phyloP scores from a whole-genome alignment of 2,329 filamentous ascomycete genomes.

The Zalaria sp. region DNA sequence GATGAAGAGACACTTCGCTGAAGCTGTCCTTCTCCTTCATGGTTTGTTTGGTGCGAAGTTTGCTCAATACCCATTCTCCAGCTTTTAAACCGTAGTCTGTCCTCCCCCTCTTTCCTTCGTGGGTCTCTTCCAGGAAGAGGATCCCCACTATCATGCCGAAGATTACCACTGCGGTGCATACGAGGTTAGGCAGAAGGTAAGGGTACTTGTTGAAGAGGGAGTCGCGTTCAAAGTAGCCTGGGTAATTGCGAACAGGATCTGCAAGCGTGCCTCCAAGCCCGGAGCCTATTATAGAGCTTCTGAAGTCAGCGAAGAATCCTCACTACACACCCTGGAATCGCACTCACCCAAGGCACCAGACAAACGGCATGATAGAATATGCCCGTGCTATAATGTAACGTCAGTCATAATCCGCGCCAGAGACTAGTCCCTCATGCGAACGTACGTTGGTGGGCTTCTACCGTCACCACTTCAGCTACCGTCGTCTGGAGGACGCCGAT shows the following conservation, averaged over 20 bases:
- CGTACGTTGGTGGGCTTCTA: conserved; percentile 83
- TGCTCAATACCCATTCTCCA: conserved; percentile 51
- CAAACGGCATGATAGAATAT: conserved; percentile 94
- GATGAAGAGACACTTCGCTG: conserved; percentile 45
- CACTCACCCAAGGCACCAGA: conserved; percentile 82
- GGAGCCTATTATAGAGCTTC: conserved; percentile 77
- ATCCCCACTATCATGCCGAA: conserved; percentile 66
- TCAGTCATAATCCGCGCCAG: conserved; percentile 1
- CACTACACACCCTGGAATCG: conserved; percentile 7
- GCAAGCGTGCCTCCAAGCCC: conserved; percentile 84
- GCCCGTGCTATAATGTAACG: conserved; percentile 50
- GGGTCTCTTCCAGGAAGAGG: conserved; percentile 87
- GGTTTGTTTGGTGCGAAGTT: conserved; percentile 8
- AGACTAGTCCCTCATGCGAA: too few species aligned
- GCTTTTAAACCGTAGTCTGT: conserved; percentile 64
- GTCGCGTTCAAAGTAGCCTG: conserved; percentile 53
- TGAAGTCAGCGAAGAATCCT: conserved; percentile 11
- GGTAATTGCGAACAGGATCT: conserved; percentile 72
- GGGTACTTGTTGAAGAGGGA: conserved; percentile 77
- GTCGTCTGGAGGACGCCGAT: conserved; percentile 93
- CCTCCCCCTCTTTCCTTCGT: conserved; percentile 63
- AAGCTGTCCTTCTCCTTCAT: conserved; percentile 27
- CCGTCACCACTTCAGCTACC: conserved; percentile 82
- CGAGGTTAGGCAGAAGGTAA: conserved; percentile 84
- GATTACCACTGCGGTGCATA: conserved; percentile 66